phyloP scores from a whole-genome alignment of 1,284 basidiomycete genomes.

The Microbotryomycetes sp. region DNA sequence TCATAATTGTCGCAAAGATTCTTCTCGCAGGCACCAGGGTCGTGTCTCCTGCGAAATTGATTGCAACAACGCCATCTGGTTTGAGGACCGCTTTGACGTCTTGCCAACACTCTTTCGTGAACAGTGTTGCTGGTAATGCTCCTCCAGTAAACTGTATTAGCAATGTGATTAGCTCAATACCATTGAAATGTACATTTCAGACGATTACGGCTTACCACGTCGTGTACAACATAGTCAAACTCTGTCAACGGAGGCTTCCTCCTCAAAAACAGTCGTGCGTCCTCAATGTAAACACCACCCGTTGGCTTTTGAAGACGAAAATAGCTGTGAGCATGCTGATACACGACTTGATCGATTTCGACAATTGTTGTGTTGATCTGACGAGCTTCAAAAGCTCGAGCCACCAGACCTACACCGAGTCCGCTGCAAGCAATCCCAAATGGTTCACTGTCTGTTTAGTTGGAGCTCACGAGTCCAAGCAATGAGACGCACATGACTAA shows the following conservation, averaged over 20 bases:
- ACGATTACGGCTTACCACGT: constrained; percentile 56
- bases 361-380: constrained; percentile 62
- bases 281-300: constrained; percentile 60
- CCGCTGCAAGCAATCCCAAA: constrained; percentile 52
- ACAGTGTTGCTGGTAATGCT: constrained; percentile 70
- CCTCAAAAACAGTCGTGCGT: constrained; percentile 61
- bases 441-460: neutral
- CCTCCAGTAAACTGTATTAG: constrained; percentile 66
- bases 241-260: constrained; percentile 41
- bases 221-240: constrained; percentile 78
- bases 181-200: no score
- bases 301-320: constrained; percentile 66
- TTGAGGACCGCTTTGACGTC: constrained; percentile 59
- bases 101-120: constrained; percentile 72
- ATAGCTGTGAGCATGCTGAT: constrained; percentile 66
- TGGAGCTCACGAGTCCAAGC: neutral
- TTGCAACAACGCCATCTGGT: constrained; percentile 66
- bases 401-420: constrained; percentile 73
- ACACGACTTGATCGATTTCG: constrained; percentile 83
- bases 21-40: constrained; percentile 58
- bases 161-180: neutral
- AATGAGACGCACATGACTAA: constrained; percentile 48
- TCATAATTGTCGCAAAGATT: constrained; percentile 60
- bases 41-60: constrained; percentile 67
- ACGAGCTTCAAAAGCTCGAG: constrained; percentile 62